Evolutionary conservation across 2,329 filamentous ascomycete species (phyloP), one percentile per base, ranked within the genome.

Genomic region (Calonectria multiphialidica): DNA sequence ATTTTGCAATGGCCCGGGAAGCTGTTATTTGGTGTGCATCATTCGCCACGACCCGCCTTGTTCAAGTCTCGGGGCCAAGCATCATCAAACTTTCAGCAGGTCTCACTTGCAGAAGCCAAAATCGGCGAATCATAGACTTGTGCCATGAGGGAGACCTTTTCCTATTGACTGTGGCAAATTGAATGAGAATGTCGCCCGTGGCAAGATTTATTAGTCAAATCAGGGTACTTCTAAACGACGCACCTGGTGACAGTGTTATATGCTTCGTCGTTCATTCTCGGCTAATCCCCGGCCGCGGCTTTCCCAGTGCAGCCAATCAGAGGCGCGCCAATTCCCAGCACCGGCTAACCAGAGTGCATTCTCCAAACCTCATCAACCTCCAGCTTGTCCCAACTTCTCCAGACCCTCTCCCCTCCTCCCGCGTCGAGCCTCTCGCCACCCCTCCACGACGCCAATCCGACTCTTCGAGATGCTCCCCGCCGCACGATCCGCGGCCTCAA

Each of bases 401-500:
- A 71, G 59, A 64, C 66, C 68, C 70, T 70, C 71, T 74, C 71
- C 69, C 74, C 72, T 72, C 75, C 66, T 69, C 61, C 30, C 45
- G 72, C 76, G 64, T 71, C 76, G 76, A 74, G 74, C 71, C 57
- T 59, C 55, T 35, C 72, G 75, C 72, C 68, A 75, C 74, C 70
- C 70, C 64, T 68, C 71, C 70, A 73, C 70, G 71, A 69, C 55
- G 64, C 59, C 59, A 70, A 62, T 71, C 47, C 45, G 18, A 44
- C 62, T 59, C 37, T 50, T 68, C 80, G 81, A 78, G 75, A 89
- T 89, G 87, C 82, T 88, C 75, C 83, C 84, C 71, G 86, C 87
- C 71, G 82, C 86, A 81, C 87, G 88, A 83, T 87, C 86, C 77
- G 86, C 86, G 80, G 87, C 86, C 83, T 84, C 87, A 78, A 85